Conservation (phyloP, 2,329 filamentous ascomycete species). For the Ceratocystis diversiconidia region DNA sequence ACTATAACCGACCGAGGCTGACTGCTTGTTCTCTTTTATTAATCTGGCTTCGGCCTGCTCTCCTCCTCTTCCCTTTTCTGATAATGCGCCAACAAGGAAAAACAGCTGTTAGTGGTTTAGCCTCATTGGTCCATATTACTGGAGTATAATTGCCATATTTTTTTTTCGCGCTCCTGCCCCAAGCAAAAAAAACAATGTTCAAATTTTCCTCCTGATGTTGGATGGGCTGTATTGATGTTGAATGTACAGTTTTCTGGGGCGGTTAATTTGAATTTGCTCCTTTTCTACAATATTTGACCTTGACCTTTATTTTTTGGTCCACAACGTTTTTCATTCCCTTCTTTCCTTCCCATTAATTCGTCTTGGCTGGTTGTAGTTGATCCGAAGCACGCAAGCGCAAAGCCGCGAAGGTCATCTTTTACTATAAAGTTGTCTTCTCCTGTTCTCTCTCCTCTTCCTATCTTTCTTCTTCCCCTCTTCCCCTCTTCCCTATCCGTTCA, state of each 20-base stretch:
- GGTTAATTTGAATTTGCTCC: not conserved
- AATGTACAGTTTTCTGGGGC: not conserved
- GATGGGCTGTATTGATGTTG: not conserved
- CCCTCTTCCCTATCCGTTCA: not conserved
- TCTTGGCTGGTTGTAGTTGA: not conserved
- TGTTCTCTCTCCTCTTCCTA: not conserved
- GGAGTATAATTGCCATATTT: not conserved
- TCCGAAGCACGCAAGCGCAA: constrained; percentile 4
- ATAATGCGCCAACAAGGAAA: not conserved
- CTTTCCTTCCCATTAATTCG: not conserved
- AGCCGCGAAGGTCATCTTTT: not conserved
- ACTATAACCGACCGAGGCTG: no score
- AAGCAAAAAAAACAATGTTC: not conserved
- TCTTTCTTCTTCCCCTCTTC: not conserved
- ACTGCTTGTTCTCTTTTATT: no score
- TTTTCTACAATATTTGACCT: constrained; percentile 1
- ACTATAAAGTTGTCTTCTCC: not conserved
- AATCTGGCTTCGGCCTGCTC: no score
- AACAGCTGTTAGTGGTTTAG: constrained; percentile 4
- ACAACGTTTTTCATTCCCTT: no score
- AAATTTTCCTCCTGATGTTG: constrained; percentile 4
- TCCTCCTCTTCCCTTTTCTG: not conserved
- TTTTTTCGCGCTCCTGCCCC: not conserved
- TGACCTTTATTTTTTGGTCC: not conserved
- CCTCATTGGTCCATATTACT: constrained; percentile 4